Base-by-base conservation (phyloP, 805 yeast genomes). In the Schwanniomyces sp. region DNA sequence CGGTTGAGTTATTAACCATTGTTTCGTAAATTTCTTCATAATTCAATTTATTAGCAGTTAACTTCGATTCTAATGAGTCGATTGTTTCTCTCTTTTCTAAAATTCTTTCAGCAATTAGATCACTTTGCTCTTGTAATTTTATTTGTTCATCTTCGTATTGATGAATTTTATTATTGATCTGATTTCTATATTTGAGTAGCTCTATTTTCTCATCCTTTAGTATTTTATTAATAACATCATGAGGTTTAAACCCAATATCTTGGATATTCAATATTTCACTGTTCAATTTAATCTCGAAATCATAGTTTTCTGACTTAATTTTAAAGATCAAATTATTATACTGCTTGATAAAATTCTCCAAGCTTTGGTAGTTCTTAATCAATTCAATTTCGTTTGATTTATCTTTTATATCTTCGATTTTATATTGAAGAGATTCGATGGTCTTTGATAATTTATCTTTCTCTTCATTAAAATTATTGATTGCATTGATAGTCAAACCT, bases 391-490 rank as follows among this genome's bases (percentile, higher is more conserved):
- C 82, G 50, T 78, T 80, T 14, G 76, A 75, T 5, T 66, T 60
- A n/a, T 71, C 72, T 6, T 70, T 67, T 8, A 75, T 61, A 38
- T 78, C 81, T 41, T 78, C 81, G 44, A 78, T 64, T 48, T 77
- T 74, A 37, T 62, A 57, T 43, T 63, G 65, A 10, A 66, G 54
- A 3, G 58, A 38, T 46, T 85, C 89, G 43, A 86, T 72, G 14
- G 76, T 64, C 51, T 75, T 75, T 5, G 84, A 73, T 5, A 86
- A 62, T 40, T 75, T 75, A 43, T 84, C 88, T 47, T 88, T 72
- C 57, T 85, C 88, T 28, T 68, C 66, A 55, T 80, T 82, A 66
- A 86, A 74, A 45, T 74, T 66, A 54, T 89, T 90, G 44, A 89
- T 80, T 38, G 81, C 84, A 12, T 72, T 74, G 4, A 86, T 75